Base-by-base conservation (phyloP, 257 asterid species). In the Solanum bukasovii region DNA sequence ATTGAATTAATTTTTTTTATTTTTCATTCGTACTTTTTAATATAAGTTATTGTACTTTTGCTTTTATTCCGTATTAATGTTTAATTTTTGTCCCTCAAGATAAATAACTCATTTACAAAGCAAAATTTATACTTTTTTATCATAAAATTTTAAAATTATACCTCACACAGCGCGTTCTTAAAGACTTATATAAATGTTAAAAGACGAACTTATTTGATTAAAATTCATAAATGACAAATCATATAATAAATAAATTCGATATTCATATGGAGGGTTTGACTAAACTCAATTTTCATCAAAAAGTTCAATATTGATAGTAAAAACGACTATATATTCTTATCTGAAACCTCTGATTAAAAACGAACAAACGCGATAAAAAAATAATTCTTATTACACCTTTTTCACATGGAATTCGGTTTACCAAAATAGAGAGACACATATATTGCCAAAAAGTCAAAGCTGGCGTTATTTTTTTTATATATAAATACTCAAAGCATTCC, bases 21-120 rank as follows among this genome's bases (percentile, higher is more conserved):
- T 52, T 52, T 52, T 52, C 0, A 0, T 6, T 52, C n/a, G 0
- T 0, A 52, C 9, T 52, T 52, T 0, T 52, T 0, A 16, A 56
- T 18, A 56, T 56, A 56, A 56, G 65, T 1, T 56, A 56, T 13
- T 18, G 9, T 56, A 56, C 4, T 6, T 56, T 56, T 0, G 0
- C 59, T 46, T 13, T 0, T 46, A 46, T 46, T 46, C 0, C 0
- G 20, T 46, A 0, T 13, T 46, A 46, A 46, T 13, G 20, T 46
- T 46, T 46, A 13, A 46, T 12, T 56, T 18, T 56, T 56, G 9
- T 25, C 20, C 14, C 1, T 65, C 31, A 5, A 5, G 31, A 29
- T 67, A 13, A 6, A 56, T 56, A 18, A 18, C 65, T 56, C 65
- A 56, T 52, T 52, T 52, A 52, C 63, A 52, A 52, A 18, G 63